A percentile compares a stretch with the other conserved stretches of the same genome.
phyloP scores from a whole-genome alignment of 1,284 basidiomycete species.

The Dichomitus squalens region DNA sequence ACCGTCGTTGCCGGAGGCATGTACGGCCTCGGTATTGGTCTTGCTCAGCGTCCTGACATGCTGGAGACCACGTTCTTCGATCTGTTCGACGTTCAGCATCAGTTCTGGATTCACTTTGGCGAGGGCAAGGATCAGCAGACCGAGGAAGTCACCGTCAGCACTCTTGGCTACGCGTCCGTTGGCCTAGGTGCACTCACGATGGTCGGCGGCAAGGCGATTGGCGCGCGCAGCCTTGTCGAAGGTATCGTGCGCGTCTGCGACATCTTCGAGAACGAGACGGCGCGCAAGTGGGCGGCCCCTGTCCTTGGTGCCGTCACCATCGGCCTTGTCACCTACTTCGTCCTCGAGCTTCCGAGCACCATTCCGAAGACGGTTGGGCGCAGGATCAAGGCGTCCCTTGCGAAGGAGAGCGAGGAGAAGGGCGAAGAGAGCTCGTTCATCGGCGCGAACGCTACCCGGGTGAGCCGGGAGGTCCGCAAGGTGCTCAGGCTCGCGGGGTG shows the following conservation, averaged over 20 bases:
- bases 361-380: slow-evolving; percentile 93
- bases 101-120: slow-evolving; percentile 69
- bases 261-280: slow-evolving; percentile 80
- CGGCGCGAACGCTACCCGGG: slow-evolving; percentile 70
- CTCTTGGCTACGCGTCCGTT: slow-evolving; percentile 75
- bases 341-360: slow-evolving; percentile 87
- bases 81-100: slow-evolving; percentile 87
- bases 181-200: slow-evolving; percentile 89
- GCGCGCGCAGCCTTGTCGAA: slow-evolving; percentile 79
- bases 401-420: slow-evolving; percentile 41
- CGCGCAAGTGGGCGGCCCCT: slow-evolving; percentile 88
- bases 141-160: slow-evolving; percentile 62
- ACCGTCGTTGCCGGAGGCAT: slow-evolving; percentile 72
- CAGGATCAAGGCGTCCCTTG: slow-evolving; percentile 65
- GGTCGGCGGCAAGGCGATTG: slow-evolving; percentile 81
- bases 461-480: slow-evolving; percentile 90
- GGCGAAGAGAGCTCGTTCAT: slow-evolving; percentile 59
- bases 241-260: slow-evolving; percentile 76
- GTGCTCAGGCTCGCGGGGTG: slow-evolving; percentile 92
- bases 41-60: slow-evolving; percentile 70
- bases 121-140: slow-evolving; percentile 43
- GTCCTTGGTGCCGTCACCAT: slow-evolving; percentile 77
- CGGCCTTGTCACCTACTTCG: slow-evolving; percentile 81
- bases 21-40: slow-evolving; percentile 75
- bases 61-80: slow-evolving; percentile 79